Base-by-base conservation (phyloP, 441 rosid species). In the Viola pubescens region DNA sequence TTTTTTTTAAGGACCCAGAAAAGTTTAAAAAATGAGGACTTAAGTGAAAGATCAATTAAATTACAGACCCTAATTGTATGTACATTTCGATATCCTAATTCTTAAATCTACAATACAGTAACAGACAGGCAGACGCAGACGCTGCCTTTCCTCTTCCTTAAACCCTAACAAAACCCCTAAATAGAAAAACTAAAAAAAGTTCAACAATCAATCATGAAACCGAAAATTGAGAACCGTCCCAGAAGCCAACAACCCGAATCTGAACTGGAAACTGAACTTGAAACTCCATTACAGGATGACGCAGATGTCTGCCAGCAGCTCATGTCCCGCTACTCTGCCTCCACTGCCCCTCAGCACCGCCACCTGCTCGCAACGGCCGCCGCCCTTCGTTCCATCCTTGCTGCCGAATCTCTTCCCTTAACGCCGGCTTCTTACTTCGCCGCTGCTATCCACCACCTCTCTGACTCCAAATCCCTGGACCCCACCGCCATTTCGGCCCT, bases 291-390 rank as follows among this genome's bases (percentile, higher is more conserved):
- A 70, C 73, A 79, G 51, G 65, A 78, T 42, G 70, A 79, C 66
- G 37, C 78, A 37, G 97, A 92, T 59, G 70, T 92, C 57, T 92
- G 85, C 76, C 89, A 79, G 58, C 94, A 87, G 58, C 90, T 92
- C 51, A 78, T 92, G 80, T 88, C 85, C 73, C 97, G 96, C 38
- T 92, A 92, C 56, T 74, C 92, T 50, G 71, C 86, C 52, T 92
- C 94, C 40, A 74, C 95, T 1, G 97, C 98, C 51, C 73, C 84
- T 0, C 94, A 92, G 65, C 96, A 89, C 72, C 82, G 89, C 58
- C 98, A 92, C 73, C 94, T 92, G 53, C 75, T 89, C 48, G 96
- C 98, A 59, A 82, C 94, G 38, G 88, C 94, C 41, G 91, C 82
- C 44, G 89, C 98, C 12, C 82, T 88, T 76, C 94, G 90, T 47